Evolutionary conservation across 2,329 filamentous ascomycete species (phyloP).

Genomic region (Trichothecium roseum): DNA sequence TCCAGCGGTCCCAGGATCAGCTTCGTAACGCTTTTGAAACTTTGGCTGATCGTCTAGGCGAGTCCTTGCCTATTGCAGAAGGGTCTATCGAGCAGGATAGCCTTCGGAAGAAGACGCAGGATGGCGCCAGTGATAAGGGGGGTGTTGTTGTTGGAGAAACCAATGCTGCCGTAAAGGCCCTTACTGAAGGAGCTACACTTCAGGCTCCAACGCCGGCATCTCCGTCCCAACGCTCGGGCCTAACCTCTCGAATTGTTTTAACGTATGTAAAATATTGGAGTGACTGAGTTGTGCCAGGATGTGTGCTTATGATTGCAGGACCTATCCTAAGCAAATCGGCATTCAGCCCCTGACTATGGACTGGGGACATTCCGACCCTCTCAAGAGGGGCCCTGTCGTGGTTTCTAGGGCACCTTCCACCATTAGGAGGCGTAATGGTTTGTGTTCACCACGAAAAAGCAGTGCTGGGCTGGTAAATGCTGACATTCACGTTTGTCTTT

Average conservation of each 20-base stretch:
- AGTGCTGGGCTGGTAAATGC: slow-evolving; percentile 14
- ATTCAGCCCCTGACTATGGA: slow-evolving; percentile 83
- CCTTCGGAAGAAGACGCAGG: not conserved
- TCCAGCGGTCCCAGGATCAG: slow-evolving; percentile 29
- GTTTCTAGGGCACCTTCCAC: slow-evolving; percentile 69
- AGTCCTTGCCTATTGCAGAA: not conserved
- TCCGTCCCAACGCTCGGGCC: slow-evolving; percentile 28
- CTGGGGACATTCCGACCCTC: slow-evolving; percentile 73
- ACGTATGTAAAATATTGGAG: slow-evolving; percentile 24
- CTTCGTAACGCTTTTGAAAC: slow-evolving; percentile 29
- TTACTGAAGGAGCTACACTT: slow-evolving; percentile 3
- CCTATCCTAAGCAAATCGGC: slow-evolving; percentile 88
- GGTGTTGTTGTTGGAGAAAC: not conserved
- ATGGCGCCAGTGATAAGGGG: not conserved
- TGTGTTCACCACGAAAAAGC: slow-evolving; percentile 14
- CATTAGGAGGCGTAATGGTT: slow-evolving; percentile 72
- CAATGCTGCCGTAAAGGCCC: slow-evolving; percentile 1
- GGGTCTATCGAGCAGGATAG: not conserved
- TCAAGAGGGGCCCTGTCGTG: slow-evolving; percentile 73
- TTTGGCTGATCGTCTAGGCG: slow-evolving; percentile 19
- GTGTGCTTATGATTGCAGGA: slow-evolving; percentile 30
- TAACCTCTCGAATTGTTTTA: slow-evolving; percentile 44
- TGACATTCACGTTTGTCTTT: slow-evolving; percentile 10
- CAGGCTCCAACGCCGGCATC: slow-evolving; percentile 16
- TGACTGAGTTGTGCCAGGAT: not conserved